Base-by-base conservation (phyloP, 768 basidiomycete species). In the Pulveroboletus ravenelii region DNA sequence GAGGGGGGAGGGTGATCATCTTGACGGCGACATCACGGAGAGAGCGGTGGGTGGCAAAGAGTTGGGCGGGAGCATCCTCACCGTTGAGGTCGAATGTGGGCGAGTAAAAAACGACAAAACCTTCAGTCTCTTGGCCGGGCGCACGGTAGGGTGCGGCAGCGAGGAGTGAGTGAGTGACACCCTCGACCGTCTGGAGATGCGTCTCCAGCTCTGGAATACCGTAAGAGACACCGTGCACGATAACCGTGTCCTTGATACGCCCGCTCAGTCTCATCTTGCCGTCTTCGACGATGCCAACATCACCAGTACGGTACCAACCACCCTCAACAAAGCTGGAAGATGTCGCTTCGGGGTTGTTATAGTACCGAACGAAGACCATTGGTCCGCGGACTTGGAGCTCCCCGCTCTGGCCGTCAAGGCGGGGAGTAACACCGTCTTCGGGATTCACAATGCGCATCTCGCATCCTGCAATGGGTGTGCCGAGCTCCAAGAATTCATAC, bases 261-360 rank as follows among this genome's bases (percentile, higher is more conserved):
- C 45, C 45, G 34, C 45, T 45, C 12, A 45, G 13, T 27, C 45
- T 64, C 47, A 77, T 61, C 48, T 61, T 63, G 3, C 68, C 65
- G 7, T 64, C 60, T 37, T 63, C 52, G 10, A 78, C 57, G 32
- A 67, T 59, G 3, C 74, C 79, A 6, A 77, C 63, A 55, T 84
- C 82, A 1, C 82, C 82, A n/a, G 81, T 82, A 55, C 74, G 75
- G 64, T 79, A 78, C 81, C 81, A 84, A 6, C 77, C 70, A 17
- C 75, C 78, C 8, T 62, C 54, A 0, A 72, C 70, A 53, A 84
- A 77, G 29, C 75, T 72, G 27, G 74, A 45, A 27, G 45, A 13
- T 5, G 45, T 45, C 23, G 44, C 44, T 12, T 23, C 32, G 20
- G 45, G 45, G 45, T 45, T 45, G 34, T n/a, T 35, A n/a, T 35